Conservation (phyloP, 306 rosid species). For the Argentina anserina region DNA sequence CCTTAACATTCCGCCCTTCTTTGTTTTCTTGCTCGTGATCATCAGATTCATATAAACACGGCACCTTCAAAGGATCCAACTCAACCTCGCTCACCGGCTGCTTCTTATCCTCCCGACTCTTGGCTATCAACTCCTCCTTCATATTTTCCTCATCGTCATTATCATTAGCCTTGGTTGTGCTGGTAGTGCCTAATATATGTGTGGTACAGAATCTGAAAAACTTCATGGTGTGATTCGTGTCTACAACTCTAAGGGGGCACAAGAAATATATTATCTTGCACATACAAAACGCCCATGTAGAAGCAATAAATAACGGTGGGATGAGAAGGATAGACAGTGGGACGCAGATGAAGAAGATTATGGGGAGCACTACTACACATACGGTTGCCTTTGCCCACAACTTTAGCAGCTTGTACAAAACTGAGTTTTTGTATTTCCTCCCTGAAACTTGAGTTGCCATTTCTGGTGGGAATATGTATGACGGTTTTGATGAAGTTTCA, state of each 20-base stretch:
- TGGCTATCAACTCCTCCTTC: not conserved
- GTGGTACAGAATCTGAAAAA: not conserved
- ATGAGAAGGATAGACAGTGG: constrained; percentile 11
- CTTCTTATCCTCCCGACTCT: constrained; percentile 17
- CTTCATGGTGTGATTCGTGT: constrained; percentile 2
- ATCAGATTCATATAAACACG: constrained; percentile 11
- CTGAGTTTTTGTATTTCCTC: not conserved
- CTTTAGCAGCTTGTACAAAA: not conserved
- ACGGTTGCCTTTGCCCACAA: constrained; percentile 14
- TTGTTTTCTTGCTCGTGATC: constrained; percentile 11
- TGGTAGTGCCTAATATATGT: not conserved
- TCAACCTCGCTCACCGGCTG: constrained; percentile 13
- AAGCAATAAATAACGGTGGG: not conserved
- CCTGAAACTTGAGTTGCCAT: not conserved
- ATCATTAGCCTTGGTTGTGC: not conserved
- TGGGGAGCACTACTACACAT: not conserved
- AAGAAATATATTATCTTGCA: constrained; percentile 6
- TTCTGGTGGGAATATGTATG: not conserved
- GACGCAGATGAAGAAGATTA: not conserved
- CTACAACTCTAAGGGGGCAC: not conserved
- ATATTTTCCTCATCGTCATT: not conserved
- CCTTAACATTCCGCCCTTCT: not conserved
- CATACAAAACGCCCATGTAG: constrained; percentile 10
- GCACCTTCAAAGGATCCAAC: constrained; percentile 21
- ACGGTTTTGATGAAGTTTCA: not conserved